A percentile compares a stretch with the other conserved stretches of the same genome.
phyloP scores from a whole-genome alignment of 371 early-diverging fungal species.

The Mucor racemosus region DNA sequence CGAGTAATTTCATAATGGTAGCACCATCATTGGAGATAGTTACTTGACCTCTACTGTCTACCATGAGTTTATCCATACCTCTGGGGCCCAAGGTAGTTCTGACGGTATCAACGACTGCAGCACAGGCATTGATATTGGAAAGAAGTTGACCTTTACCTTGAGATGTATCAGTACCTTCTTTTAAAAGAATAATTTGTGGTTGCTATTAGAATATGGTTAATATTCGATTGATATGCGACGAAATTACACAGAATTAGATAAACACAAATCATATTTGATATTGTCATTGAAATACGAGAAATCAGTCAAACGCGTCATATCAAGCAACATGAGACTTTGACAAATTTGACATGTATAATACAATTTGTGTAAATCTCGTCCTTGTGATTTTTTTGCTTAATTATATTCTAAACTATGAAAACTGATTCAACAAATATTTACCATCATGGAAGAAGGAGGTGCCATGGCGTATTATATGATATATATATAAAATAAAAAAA shows the following conservation, averaged over 20 bases:
- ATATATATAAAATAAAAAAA: conserved; percentile 1
- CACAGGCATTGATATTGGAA: conserved; percentile 97
- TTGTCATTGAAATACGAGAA: background rate
- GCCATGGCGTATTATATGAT: conserved; percentile 15
- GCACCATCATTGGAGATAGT: conserved; percentile 99
- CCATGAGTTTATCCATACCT: conserved; percentile 99
- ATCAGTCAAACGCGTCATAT: background rate
- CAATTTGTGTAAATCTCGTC: background rate
- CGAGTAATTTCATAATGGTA: conserved; percentile 98
- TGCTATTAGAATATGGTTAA: conserved; percentile 60
- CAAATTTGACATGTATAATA: no score
- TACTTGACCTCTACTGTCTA: conserved; percentile 89
- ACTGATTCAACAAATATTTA: background rate
- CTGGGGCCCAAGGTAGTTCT: conserved; percentile 99
- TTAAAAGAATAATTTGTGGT: conserved; percentile 98
- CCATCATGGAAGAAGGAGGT: conserved; percentile 21
- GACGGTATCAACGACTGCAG: conserved; percentile 95
- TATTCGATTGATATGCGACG: background rate
- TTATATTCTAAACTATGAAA: background rate
- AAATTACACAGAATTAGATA: background rate
- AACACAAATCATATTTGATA: background rate
- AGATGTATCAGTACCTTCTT: conserved; percentile 99
- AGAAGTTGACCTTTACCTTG: conserved; percentile 98
- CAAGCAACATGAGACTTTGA: no score
- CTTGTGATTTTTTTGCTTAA: background rate